Evolutionary conservation across 805 yeast genomes (phyloP).

Genomic region (Wickerhamomyces alni): DNA sequence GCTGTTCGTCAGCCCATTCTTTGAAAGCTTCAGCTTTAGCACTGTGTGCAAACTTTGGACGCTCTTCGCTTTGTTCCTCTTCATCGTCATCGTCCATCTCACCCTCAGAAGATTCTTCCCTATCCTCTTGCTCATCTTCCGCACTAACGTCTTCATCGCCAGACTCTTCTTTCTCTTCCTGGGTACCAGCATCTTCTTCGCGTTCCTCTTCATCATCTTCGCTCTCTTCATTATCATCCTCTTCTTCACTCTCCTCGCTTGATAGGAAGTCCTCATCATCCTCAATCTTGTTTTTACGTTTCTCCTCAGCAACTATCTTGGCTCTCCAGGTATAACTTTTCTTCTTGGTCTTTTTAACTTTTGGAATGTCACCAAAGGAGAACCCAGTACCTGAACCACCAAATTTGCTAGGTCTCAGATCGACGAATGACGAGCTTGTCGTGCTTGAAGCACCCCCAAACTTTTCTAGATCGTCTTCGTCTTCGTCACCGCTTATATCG

Average conservation of each 20-base stretch:
- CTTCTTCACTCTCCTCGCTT: constrained; percentile 5
- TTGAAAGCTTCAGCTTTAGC: constrained; percentile 63
- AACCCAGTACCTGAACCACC: constrained; percentile 67
- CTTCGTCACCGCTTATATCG: constrained; percentile 18
- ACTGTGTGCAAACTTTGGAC: constrained; percentile 37
- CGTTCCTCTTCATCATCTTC: constrained; percentile 21
- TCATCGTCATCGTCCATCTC: constrained; percentile 13
- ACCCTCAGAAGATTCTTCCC: no score
- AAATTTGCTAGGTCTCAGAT: constrained; percentile 57
- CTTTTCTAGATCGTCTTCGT: constrained; percentile 21
- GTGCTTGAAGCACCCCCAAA: constrained; percentile 13
- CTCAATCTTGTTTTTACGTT: constrained; percentile 38
- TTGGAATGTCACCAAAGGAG: constrained; percentile 53
- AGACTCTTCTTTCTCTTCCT: constrained; percentile 17
- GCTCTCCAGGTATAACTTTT: constrained; percentile 74
- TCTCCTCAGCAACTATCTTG: constrained; percentile 41
- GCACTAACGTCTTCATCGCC: constrained; percentile 13
- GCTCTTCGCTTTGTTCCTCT: constrained; percentile 28
- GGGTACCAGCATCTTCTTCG: no score
- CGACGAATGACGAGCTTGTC: constrained; percentile 48
- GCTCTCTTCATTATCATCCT: constrained; percentile 23
- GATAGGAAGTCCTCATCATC: constrained; percentile 58
- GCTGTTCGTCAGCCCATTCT: constrained; percentile 80
- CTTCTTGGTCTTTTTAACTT: constrained; percentile 37
- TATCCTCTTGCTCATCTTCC: no score